Evolutionary conservation across 139 green algal species (phyloP).

Genomic region (Ulvella scutata): DNA sequence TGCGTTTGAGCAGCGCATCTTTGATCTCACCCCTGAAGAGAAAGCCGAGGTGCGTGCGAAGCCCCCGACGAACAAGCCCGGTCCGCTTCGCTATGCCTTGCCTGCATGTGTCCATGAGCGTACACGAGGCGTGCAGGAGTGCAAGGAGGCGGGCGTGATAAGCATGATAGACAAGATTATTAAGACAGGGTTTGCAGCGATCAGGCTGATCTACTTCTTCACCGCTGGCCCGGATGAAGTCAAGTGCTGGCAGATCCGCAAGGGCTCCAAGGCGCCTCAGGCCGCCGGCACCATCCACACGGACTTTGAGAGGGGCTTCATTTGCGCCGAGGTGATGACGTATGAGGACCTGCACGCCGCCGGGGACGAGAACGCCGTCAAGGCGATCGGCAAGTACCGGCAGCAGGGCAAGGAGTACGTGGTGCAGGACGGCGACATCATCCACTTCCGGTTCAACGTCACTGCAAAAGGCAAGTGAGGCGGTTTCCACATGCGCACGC

Average conservation of each 20-base stretch:
- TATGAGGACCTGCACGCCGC: conserved; percentile 73
- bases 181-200: conserved; percentile 61
- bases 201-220: conserved; percentile 99
- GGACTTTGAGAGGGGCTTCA: conserved; percentile 99
- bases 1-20: conserved; percentile 68
- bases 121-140: not conserved
- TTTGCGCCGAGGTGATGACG: conserved; percentile 82
- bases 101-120: too few relatives aligned
- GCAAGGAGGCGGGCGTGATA: conserved; percentile 16
- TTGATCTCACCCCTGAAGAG: conserved; percentile 79
- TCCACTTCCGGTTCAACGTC: conserved; percentile 89
- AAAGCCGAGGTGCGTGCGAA: conserved; percentile 21
- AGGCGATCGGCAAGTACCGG: conserved; percentile 89
- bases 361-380: conserved; percentile 59
- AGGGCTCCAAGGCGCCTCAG: conserved; percentile 72
- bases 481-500: too few relatives aligned
- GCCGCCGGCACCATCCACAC: conserved; percentile 89
- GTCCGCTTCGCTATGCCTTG: conserved; percentile 1
- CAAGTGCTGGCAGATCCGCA: conserved; percentile 88
- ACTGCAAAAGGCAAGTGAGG: conserved; percentile 26
- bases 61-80: too few relatives aligned
- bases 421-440: conserved; percentile 82
- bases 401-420: conserved; percentile 96
- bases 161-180: conserved; percentile 89
- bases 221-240: conserved; percentile 91